Percentiles rank a stretch among this genome's conserved stretches.
Evolutionary conservation across 2,329 filamentous ascomycete species (phyloP).

Genomic region (Cryphonectria naterciae): DNA sequence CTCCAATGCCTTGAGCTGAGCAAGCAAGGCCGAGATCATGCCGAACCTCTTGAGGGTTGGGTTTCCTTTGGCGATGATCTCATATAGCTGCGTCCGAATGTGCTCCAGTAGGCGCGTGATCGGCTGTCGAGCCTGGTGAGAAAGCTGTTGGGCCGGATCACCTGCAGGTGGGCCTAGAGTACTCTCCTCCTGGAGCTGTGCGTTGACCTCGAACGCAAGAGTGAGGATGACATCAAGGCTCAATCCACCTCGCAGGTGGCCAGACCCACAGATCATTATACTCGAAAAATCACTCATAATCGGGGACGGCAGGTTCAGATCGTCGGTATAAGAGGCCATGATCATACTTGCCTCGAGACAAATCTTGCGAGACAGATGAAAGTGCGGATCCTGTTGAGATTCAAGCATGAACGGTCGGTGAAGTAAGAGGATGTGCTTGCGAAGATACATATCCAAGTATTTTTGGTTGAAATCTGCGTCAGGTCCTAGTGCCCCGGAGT

Average conservation of each 20-base stretch:
- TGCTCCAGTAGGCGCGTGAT: constrained; percentile 14
- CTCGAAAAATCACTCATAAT: constrained; percentile 8
- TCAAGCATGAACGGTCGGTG: constrained; percentile 34
- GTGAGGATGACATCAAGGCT: constrained; percentile 20
- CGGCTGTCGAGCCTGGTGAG: constrained; percentile 12
- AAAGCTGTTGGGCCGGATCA: constrained; percentile 20
- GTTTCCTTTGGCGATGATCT: constrained; percentile 17
- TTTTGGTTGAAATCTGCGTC: constrained; percentile 32
- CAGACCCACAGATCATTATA: constrained; percentile 15
- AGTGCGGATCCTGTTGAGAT: constrained; percentile 32
- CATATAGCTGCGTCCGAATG: constrained; percentile 19
- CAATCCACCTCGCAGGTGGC: constrained; percentile 13
- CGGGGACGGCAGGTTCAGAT: constrained; percentile 17
- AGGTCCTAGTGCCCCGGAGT: background rate
- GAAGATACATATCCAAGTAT: constrained; percentile 35
- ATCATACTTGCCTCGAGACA: constrained; percentile 34
- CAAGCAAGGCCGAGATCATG: constrained; percentile 1
- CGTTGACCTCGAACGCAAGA: constrained; percentile 16
- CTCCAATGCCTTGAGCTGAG: constrained; percentile 20
- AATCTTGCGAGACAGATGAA: constrained; percentile 34
- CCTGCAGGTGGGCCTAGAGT: background rate
- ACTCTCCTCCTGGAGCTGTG: constrained; percentile 16
- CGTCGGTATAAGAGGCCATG: constrained; percentile 32
- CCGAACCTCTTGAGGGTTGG: constrained; percentile 18
- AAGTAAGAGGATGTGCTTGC: constrained; percentile 33